Base-by-base conservation (phyloP, 176 grass and related monocot species). In the Aegilops bicornis region DNA sequence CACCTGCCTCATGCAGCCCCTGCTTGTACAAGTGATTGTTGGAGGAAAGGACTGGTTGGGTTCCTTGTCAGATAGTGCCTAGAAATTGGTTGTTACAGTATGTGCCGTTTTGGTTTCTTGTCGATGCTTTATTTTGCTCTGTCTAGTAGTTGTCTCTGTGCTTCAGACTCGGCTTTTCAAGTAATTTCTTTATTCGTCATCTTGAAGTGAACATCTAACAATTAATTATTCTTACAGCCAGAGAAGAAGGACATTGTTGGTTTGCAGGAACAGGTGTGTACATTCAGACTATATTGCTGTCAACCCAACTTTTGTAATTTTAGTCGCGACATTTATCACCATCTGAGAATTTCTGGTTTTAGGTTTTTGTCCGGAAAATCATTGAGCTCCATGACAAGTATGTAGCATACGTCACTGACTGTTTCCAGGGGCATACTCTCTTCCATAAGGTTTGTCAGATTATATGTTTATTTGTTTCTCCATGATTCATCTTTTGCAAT, bases 341-440 rank as follows among this genome's bases (percentile, higher is more conserved):
- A 68, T 82, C 37, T 71, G 71, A 84, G 14, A 4, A 60, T 84
- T 47, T 81, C 43, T 86, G 33, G 27, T 64, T 79, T 87, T 76
- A 98, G 96, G 85, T 95, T 77, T 98, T 98, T 91, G 91, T 98
- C 56, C 84, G 96, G 76, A 98, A 95, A 92, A 79, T 98, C 58
- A 94, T 98, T 40, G 93, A 98, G 70, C 90, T 98, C 37, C 96
- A 95, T 84, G 96, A 95, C 58, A 98, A 98, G 86, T 98, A 95
- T 80, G 78, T 92, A 86, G 88, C 91, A 66, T 98, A 98, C 72
- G 93, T 98, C 24, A 87, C 82, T 37, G 88, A 98, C 14, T 98
- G 96, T 88, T 98, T 98, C 82, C 96, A 95, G 78, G 91, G 91
- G 60, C 96, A 98, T 71, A 90, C 91, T 15, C 91, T 98, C 29